phyloP scores from a whole-genome alignment of 352 stramenopile genomes.

The Phytophthora idaei region DNA sequence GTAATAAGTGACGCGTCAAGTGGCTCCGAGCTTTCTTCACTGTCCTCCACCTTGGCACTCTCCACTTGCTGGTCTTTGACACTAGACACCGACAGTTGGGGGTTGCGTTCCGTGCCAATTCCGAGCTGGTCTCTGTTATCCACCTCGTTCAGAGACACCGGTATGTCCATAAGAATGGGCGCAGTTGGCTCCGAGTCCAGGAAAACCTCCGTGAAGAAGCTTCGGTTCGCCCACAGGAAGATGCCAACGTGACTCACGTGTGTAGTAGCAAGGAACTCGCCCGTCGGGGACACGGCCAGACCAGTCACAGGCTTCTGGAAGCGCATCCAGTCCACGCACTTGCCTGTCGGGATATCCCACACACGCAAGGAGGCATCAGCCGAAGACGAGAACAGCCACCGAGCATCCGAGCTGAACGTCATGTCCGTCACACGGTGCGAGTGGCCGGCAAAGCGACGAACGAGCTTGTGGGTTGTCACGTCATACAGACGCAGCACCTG shows the following conservation, averaged over 20 bases:
- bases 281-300: constrained; percentile 93
- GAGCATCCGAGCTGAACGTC: constrained; percentile 88
- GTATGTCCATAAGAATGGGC: constrained; percentile 92
- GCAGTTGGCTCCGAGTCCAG: constrained; percentile 71
- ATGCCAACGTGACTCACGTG: constrained; percentile 92
- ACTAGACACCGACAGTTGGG: constrained; percentile 41
- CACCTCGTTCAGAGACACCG: constrained; percentile 86
- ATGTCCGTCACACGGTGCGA: constrained; percentile 88
- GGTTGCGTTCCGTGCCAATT: constrained; percentile 61
- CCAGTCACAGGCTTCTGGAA: constrained; percentile 93
- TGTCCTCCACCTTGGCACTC: constrained; percentile 50
- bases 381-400: constrained; percentile 88
- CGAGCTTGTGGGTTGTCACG: constrained; percentile 84
- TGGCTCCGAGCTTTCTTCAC: constrained; percentile 47
- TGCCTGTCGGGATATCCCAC: constrained; percentile 95
- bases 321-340: constrained; percentile 95
- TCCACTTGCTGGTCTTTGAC: constrained; percentile 47
- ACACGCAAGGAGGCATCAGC: constrained; percentile 90
- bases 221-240: constrained; percentile 95
- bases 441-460: constrained; percentile 88
- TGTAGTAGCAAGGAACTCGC: constrained; percentile 96
- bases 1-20: constrained; percentile 72
- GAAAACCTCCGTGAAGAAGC: constrained; percentile 93
- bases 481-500: constrained; percentile 89
- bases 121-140: constrained; percentile 71